Evolutionary conservation across 2,329 filamentous ascomycete species (phyloP).

Genomic region (Albophoma yamanashiensis): DNA sequence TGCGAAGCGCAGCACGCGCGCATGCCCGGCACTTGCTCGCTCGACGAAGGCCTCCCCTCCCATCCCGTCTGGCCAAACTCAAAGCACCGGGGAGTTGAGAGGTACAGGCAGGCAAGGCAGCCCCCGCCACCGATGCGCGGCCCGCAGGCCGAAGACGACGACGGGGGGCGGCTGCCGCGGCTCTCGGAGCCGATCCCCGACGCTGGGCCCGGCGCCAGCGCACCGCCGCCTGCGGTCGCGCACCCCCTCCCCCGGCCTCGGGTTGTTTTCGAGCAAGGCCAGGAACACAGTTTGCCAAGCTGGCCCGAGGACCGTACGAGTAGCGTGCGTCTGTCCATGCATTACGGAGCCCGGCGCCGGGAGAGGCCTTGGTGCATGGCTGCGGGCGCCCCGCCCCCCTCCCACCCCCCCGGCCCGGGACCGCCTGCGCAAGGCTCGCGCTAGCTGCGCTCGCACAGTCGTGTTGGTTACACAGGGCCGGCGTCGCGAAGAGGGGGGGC

Average conservation of each 20-base stretch:
- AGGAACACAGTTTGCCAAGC: neutral
- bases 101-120: too few species aligned
- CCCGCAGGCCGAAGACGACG: too few species aligned
- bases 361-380: neutral
- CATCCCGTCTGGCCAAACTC: neutral
- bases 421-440: neutral
- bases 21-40: neutral
- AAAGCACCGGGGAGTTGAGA: too few species aligned
- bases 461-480: neutral
- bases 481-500: neutral
- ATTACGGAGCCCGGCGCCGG: neutral
- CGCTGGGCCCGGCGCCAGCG: too few species aligned
- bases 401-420: neutral
- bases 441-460: neutral
- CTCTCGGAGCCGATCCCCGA: too few species aligned
- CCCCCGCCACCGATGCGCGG: too few species aligned
- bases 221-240: too few species aligned
- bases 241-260: neutral
- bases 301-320: too few species aligned
- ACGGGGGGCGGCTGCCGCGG: too few species aligned
- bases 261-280: too few species aligned
- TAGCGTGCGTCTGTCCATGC: neutral
- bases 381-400: neutral
- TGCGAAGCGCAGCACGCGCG: neutral
- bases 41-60: neutral